These are phyloP conservation scores for Phaeotremella fagi DNA, from an alignment of 768 basidiomycete genomes.

Conservation along the genomic window DNA sequence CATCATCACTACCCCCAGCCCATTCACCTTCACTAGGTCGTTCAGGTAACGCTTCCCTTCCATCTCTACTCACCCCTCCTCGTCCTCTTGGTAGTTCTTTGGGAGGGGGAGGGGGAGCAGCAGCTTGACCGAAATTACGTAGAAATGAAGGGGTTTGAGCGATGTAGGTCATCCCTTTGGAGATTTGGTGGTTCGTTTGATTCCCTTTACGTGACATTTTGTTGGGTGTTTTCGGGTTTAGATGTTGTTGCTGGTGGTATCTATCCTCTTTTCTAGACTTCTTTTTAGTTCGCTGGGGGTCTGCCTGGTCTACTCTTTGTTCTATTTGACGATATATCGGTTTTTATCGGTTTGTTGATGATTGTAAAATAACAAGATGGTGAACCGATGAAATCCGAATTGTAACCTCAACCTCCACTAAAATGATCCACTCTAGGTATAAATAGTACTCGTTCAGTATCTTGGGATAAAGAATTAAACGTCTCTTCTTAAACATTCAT, in stretches of 20 bases:
- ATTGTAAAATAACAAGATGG: background rate
- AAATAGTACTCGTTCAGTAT: background rate
- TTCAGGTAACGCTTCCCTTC: slow-evolving; percentile 34
- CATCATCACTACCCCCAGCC: slow-evolving; percentile 43
- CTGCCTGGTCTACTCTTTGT: too few species aligned
- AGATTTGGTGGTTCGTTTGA: slow-evolving; percentile 9
- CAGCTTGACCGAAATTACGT: slow-evolving; percentile 25
- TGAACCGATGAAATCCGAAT: background rate
- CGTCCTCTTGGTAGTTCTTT: too few species aligned
- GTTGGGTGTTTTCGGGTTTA: background rate
- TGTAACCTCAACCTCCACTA: background rate
- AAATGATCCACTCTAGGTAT: background rate
- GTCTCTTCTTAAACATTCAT: background rate
- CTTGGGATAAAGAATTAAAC: background rate
- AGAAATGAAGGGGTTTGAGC: slow-evolving; percentile 23
- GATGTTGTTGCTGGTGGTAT: background rate
- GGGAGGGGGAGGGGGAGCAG: slow-evolving; percentile 3
- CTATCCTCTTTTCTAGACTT: too few species aligned
- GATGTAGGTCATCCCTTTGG: slow-evolving; percentile 22
- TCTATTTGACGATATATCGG: slow-evolving; percentile 6
- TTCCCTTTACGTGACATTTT: slow-evolving; percentile 6
- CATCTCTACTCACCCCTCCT: slow-evolving; percentile 3
- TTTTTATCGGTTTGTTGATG: background rate
- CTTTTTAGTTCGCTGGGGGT: too few species aligned
- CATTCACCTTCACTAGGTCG: slow-evolving; percentile 42